Evolutionary conservation across 345 rosid species (phyloP), one percentile per base, ranked within the genome.

Genomic region (Eucalyptus microcorys): DNA sequence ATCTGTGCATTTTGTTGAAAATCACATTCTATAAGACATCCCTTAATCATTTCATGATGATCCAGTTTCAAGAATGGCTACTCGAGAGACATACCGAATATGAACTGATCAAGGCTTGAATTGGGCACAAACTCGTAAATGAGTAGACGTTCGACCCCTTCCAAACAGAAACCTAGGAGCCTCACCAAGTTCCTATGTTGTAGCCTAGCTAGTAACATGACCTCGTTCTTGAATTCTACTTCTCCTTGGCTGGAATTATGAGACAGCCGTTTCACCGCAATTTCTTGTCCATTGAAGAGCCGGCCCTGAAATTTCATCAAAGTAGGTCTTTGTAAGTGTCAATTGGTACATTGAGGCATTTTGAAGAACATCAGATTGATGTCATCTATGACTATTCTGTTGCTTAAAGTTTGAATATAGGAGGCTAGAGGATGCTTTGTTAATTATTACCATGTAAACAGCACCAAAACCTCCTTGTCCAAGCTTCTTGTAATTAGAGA

Each of bases 81-180:
- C 76, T 10, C 3, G 6, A 22, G 49, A 55, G 26, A 66, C 87
- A 61, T 91, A 93, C 95, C 89, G 52, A 92, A 94, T 19, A 93
- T 32, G 92, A 92, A 91, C 26, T 88, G 87, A 48, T 93, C 95
- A 8, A 94, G 94, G 87, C 96, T 94, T 5, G 87, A 47, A 48
- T 93, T 94, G 4, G 96, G 94, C 87, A 93, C 81, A 40, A 90
- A 92, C 92, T 94, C 96, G 10, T 94, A 94, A 59, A 94, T 84
- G 13, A 94, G 93, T 61, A 94, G 92, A 88, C 91, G 92, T 85
- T 94, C 94, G 2, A 49, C 90, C 26, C 90, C 90, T 87, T 89
- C 88, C 57, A 94, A 61, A 90, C 93, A 93, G 85, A 93, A 94
- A 14, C 94, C 95, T 1, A 88, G 88, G 10, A 94, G 94, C 89